Evolutionary conservation across 768 basidiomycete species (phyloP).

Genomic region (Chalciporus piperatus): DNA sequence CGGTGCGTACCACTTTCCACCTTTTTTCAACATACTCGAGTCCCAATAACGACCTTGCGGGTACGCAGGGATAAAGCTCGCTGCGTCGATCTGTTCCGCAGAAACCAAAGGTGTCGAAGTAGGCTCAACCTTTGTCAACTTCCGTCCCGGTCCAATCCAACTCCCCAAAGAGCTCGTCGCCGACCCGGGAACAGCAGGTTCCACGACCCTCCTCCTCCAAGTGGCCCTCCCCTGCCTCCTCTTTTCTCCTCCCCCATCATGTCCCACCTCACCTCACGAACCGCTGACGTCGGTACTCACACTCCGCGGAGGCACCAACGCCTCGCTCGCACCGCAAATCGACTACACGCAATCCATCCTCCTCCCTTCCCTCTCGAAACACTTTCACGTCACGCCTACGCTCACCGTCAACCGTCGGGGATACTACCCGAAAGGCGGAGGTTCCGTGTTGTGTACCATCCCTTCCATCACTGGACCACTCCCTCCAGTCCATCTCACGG

Average conservation of each 20-base stretch:
- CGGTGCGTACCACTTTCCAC: constrained; percentile 37
- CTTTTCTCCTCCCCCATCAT: constrained; percentile 39
- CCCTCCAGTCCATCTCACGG: constrained; percentile 46
- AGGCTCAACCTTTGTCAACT: constrained; percentile 53
- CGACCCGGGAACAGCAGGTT: constrained; percentile 61
- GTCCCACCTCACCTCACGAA: not conserved
- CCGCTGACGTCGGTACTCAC: constrained; percentile 43
- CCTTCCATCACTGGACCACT: constrained; percentile 40
- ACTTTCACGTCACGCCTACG: constrained; percentile 45
- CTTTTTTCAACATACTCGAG: not conserved
- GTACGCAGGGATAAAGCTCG: constrained; percentile 58
- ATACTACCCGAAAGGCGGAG: constrained; percentile 74
- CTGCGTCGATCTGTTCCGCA: constrained; percentile 57
- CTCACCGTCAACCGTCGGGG: constrained; percentile 57
- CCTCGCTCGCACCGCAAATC: constrained; percentile 66
- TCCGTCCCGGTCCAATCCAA: constrained; percentile 48
- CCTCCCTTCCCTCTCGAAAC: constrained; percentile 61
- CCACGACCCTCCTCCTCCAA: constrained; percentile 69
- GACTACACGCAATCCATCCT: constrained; percentile 68
- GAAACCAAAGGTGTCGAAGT: constrained; percentile 51
- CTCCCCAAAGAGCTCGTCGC: constrained; percentile 41
- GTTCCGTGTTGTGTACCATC: constrained; percentile 47
- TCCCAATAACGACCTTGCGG: too few species aligned
- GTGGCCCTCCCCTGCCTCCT: constrained; percentile 67
- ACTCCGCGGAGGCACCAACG: constrained; percentile 73